Percentiles rank a stretch among this genome's conserved stretches.
phyloP scores from a whole-genome alignment of 345 rosid species.

The Eucalyptus regnans region DNA sequence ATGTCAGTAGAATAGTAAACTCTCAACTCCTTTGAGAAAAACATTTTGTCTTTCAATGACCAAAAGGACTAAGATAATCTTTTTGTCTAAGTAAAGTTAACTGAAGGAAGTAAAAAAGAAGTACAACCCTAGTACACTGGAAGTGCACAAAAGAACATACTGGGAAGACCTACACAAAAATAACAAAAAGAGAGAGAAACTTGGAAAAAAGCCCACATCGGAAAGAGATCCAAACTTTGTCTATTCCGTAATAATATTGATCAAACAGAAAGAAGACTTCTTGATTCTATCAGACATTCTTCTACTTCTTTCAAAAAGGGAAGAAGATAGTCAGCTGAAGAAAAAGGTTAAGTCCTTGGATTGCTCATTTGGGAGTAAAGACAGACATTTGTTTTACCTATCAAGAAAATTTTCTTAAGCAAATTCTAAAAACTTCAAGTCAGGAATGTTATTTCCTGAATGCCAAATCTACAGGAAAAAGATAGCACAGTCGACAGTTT shows the following conservation, averaged over 20 bases:
- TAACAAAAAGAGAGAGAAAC: not conserved
- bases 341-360: not conserved
- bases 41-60: not conserved
- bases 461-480: not conserved
- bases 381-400: not conserved
- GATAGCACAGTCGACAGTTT: not conserved
- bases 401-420: not conserved
- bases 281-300: not conserved
- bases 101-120: not conserved
- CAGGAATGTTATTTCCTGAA: not conserved
- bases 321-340: not conserved
- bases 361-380: not conserved
- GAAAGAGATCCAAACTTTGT: not conserved
- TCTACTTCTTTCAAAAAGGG: not conserved
- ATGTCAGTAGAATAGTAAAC: constrained; percentile 46
- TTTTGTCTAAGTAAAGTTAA: not conserved
- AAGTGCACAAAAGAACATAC: not conserved
- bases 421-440: not conserved
- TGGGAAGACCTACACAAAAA: not conserved
- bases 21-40: constrained; percentile 9
- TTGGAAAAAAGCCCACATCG: not conserved
- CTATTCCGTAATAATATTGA: not conserved
- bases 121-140: not conserved
- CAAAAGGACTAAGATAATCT: not conserved
- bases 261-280: not conserved